Evolutionary conservation across 1,284 basidiomycete species (phyloP), one percentile per base, ranked within the genome.

Genomic region (Wallemia mellicola): DNA sequence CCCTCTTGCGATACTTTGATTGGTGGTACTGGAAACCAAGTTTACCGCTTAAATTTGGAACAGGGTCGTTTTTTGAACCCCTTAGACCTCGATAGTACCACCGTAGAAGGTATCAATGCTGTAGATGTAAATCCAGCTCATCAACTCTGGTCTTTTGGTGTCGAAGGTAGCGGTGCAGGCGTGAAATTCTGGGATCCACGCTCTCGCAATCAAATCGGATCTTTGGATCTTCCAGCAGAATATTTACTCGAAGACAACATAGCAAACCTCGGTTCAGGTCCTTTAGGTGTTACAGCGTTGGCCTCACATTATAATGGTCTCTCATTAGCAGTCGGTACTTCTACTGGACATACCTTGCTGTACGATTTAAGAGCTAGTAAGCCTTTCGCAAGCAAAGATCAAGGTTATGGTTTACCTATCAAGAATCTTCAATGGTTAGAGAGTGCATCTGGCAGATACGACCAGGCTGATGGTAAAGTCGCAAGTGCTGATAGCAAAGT

Each of bases 131-230:
- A 98, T 68, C 81, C 87, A 1, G 83, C 83, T 1, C 92, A 98
- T 68, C 87, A 92, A 24, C 75, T 98, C 0, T 78, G 89, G 65
- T 80, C 81, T 19, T 89, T 98, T 65, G 94, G 91, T 3, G 73
- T 85, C 0, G 87, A 92, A 62, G 66, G 65, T 22, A 1, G 54
- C 59, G 54, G 63, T 54, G 77, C 77, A 61, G 85, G 87, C 9
- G 84, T 91, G 54, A 88, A 96, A 68, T 86, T 99, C 67, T 98
- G 91, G 88, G 94, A 98, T 71, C 85, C 83, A 0, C 77, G 92
- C 54, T 86, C 86, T 54, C 75, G 91, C n/a, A 72, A 78, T 0
- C 66, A 71, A 1, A 83, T 87, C 0, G 87, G 86, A 0, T 71
- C 78, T 1, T 72, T 98, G n/a, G 72, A 75, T n/a, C 69, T 95